Conservation (phyloP, 2,329 filamentous ascomycete species). For the Lachnellula cervina region DNA sequence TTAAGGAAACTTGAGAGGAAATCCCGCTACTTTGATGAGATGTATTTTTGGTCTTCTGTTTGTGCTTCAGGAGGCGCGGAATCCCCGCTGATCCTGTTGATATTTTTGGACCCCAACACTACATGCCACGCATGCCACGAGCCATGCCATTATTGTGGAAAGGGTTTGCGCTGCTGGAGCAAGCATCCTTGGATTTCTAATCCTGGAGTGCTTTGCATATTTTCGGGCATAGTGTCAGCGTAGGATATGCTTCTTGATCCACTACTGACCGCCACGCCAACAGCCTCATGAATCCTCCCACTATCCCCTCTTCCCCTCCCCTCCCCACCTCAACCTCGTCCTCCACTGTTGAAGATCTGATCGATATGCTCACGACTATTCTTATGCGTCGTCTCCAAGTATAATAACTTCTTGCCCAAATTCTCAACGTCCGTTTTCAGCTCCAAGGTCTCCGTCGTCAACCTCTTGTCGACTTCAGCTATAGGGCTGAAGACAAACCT, state of each 20-base stretch:
- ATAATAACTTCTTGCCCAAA: slow-evolving; percentile 83
- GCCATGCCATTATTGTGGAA: neutral
- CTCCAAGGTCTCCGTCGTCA: slow-evolving; percentile 68
- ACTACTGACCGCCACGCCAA: neutral
- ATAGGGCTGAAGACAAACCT: slow-evolving; percentile 87
- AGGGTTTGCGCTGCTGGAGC: neutral
- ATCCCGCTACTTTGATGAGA: neutral
- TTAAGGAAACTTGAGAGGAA: neutral
- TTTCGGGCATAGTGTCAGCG: neutral
- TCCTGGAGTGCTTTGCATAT: neutral
- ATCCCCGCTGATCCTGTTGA: neutral
- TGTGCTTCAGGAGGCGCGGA: neutral
- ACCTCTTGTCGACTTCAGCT: slow-evolving; percentile 66
- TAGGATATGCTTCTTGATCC: neutral
- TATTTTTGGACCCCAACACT: neutral
- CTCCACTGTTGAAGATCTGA: slow-evolving; percentile 65
- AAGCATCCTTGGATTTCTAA: neutral
- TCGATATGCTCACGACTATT: slow-evolving; percentile 91
- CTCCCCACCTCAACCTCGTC: slow-evolving; percentile 22
- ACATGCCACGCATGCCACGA: neutral
- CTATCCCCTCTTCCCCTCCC: neutral
- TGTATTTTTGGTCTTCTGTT: neutral
- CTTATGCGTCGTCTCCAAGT: slow-evolving; percentile 90
- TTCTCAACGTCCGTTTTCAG: slow-evolving; percentile 74
- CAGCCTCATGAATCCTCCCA: neutral